Percentiles rank a stretch among this genome's conserved stretches.
Evolutionary conservation across 768 basidiomycete genomes (phyloP).

Genomic region (Russula sp.): DNA sequence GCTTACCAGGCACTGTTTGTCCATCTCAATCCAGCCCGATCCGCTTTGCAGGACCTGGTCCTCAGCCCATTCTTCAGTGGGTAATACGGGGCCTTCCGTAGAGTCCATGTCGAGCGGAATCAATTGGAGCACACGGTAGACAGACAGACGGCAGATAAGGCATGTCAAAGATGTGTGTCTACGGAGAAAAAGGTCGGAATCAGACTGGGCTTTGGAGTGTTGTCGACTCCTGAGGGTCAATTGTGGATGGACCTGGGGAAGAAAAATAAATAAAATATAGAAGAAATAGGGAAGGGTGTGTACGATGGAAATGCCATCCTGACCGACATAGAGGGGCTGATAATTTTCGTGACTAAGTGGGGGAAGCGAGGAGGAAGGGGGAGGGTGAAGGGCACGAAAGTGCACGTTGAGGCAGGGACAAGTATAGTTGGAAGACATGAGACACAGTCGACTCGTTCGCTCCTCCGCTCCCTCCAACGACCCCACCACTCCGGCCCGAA

Average conservation of each 20-base stretch:
- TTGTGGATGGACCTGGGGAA: slow-evolving; percentile 59
- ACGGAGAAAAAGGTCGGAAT: slow-evolving; percentile 40
- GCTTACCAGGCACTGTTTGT: slow-evolving; percentile 66
- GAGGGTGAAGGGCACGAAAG: slow-evolving; percentile 41
- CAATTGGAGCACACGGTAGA: slow-evolving; percentile 67
- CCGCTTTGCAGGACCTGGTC: slow-evolving; percentile 63
- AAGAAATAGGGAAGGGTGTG: slow-evolving; percentile 33
- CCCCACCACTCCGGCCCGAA: slow-evolving; percentile 1
- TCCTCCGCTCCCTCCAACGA: not conserved
- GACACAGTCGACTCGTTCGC: not conserved
- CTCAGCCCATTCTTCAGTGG: slow-evolving; percentile 75
- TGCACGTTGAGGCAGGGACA: slow-evolving; percentile 74
- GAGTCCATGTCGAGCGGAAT: slow-evolving; percentile 56
- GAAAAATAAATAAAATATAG: not conserved
- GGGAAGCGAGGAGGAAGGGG: slow-evolving; percentile 29
- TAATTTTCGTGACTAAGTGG: slow-evolving; percentile 42
- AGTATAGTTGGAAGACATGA: slow-evolving; percentile 41
- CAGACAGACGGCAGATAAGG: slow-evolving; percentile 59
- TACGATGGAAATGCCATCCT: slow-evolving; percentile 66
- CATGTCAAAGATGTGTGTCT: slow-evolving; percentile 61
- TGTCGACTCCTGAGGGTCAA: slow-evolving; percentile 62
- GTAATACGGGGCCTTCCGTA: slow-evolving; percentile 62
- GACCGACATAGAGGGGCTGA: slow-evolving; percentile 56
- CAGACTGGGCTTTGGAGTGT: slow-evolving; percentile 29
- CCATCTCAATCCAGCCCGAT: slow-evolving; percentile 72